phyloP scores from a whole-genome alignment of 306 rosid genomes.

The Pueraria montana region DNA sequence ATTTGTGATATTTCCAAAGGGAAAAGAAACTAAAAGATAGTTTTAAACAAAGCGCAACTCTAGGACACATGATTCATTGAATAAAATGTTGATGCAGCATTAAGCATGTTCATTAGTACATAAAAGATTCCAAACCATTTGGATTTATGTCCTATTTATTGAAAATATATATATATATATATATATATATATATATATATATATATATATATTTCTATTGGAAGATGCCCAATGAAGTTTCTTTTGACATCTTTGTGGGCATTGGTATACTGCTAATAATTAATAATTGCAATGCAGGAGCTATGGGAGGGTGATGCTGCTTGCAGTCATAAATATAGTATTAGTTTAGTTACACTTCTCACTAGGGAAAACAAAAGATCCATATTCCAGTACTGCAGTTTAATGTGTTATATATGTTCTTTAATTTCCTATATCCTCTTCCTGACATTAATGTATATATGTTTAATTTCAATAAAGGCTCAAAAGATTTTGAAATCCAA shows the following conservation, averaged over 20 bases:
- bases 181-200: too few relatives aligned
- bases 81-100: background rate
- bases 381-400: background rate
- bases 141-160: background rate
- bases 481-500: background rate
- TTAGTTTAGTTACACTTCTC: constrained; percentile 1
- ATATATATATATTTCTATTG: too few relatives aligned
- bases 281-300: constrained; percentile 47
- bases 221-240: background rate
- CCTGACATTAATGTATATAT: background rate
- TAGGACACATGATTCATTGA: background rate
- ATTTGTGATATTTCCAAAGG: background rate
- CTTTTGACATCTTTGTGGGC: background rate
- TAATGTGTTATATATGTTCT: background rate
- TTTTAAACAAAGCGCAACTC: background rate
- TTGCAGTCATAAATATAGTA: background rate
- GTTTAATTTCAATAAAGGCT: background rate
- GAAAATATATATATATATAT: too few relatives aligned
- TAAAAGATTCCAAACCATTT: background rate
- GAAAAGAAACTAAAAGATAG: background rate
- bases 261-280: constrained; percentile 26
- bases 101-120: background rate
- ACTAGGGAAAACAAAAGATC: background rate
- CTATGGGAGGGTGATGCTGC: constrained; percentile 45
- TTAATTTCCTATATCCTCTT: background rate